Base-by-base conservation (phyloP, 805 yeast genomes). In the Groenewaldozyma salmanticensis region DNA sequence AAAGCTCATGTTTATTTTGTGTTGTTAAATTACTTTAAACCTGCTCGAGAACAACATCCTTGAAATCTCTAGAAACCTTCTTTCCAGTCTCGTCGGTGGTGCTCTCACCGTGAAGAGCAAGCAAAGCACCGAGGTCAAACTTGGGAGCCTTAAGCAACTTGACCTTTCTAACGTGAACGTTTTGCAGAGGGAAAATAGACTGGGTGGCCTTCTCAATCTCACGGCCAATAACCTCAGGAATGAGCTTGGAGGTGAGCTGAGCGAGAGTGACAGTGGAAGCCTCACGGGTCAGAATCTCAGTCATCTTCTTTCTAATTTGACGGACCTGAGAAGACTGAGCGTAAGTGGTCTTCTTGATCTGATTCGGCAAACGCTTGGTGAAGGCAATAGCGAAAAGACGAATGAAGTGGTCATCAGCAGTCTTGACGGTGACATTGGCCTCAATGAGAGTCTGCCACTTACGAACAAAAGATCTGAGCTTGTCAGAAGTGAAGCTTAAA, bases 371-470 rank as follows among this genome's bases (percentile, higher is more conserved):
- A 72, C 95, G 85, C 81, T 82, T 87, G 75, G 97, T 90, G 94
- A 88, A 88, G 54, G 94, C 97, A 74, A 90, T 86, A 68, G 90
- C 92, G 70, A 88, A 88, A 57, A 88, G 77, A 75, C 97, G 86
- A 68, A 90, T 76, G 63, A 84, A 85, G 84, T 88, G 88, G 71
- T 90, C 97, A 67, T 88, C 97, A 56, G 95, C 67, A 64, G 97
- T 88, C 83, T 88, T 88, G 65, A 87, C 96, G 59, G 97, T 87
- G 61, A 88, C 96, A 69, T 86, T 85, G 65, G 95, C 94, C 78
- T 88, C 97, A 60, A 88, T 94, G 71, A 90, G 77, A 55, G 96
- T 79, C 78, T 88, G 97, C 96, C 96, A 90, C 74, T 90, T 88
- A 81, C 96, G 86, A 53, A 88, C 96, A 70, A 90, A 78, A 46